Percentiles rank a stretch among this genome's conserved stretches.
phyloP scores from a whole-genome alignment of 1,284 basidiomycete genomes.

The Leccinum subrobustum region DNA sequence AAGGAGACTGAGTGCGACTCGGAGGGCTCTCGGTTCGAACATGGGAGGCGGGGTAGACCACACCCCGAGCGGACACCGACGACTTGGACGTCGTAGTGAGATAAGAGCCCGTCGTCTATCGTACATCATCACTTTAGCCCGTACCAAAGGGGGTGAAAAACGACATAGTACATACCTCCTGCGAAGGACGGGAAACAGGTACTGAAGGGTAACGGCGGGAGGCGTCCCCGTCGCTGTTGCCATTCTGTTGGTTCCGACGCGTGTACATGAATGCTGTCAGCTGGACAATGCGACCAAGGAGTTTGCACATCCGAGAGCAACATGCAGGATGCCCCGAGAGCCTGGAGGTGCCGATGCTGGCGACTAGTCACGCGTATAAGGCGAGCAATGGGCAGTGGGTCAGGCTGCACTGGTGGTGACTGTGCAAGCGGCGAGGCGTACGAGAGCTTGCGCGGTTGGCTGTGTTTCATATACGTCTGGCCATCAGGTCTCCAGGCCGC shows the following conservation, averaged over 20 bases:
- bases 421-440: background rate
- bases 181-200: background rate
- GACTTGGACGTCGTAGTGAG: background rate
- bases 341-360: background rate
- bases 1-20: background rate
- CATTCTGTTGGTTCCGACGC: background rate
- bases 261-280: slow-evolving; percentile 11
- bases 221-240: slow-evolving; percentile 1
- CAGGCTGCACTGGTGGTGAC: background rate
- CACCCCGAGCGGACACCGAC: background rate
- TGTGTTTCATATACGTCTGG: slow-evolving; percentile 9
- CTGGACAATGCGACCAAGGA: slow-evolving; percentile 13
- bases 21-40: background rate
- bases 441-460: background rate
- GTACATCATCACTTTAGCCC: background rate
- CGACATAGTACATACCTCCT: slow-evolving; percentile 5
- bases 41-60: background rate
- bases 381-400: slow-evolving; percentile 10
- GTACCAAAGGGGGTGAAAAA: background rate
- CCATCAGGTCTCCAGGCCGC: background rate
- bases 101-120: slow-evolving; percentile 4
- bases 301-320: slow-evolving; percentile 17
- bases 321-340: slow-evolving; percentile 10
- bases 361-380: slow-evolving; percentile 7
- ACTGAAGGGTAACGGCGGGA: background rate